Evolutionary conservation across 2,329 filamentous ascomycete genomes (phyloP), one percentile per base, ranked within the genome.

Genomic region (Neurospora sp.): DNA sequence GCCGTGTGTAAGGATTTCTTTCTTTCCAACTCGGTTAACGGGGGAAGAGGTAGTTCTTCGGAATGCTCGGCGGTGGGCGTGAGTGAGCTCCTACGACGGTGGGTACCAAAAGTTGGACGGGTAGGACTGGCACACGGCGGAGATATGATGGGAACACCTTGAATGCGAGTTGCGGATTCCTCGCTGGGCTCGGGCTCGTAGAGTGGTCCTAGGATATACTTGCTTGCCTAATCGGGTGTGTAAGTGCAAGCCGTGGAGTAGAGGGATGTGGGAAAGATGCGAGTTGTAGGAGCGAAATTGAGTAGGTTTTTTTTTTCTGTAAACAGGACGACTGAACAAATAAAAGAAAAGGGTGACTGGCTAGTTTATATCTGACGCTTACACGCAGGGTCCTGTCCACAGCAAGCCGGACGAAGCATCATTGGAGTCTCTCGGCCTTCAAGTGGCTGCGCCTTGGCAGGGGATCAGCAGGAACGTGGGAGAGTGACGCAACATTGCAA

Each of bases 201-300:
- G 72, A 93, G 82, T 73, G 91, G 91, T 75, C 91, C 89, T 73
- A 93, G 86, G 66, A 93, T 82, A 76, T 90, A 89, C 76, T 87
- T 85, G 68, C 84, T 82, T 62, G 90, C 89, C 90, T 92, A 76
- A 62, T 62, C 23, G 52, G 52, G 28, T n/a, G 23, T 62, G 13
- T 62, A 62, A 62, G 52, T 62, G 23, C 52, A 62, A 62, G 52
- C 52, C 52, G 52, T 33, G 52, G 15, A 62, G 52, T 62, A 17
- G 52, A n/a, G 23, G 46, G 46, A 28, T 28, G 46, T 1, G 11
- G 6, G 46, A 13, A 52, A 52, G 11, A 28, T 52, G 46, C 6
- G 46, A 52, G 46, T 15, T 23, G 46, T 23, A 28, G 46, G 19
- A 6, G 19, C 5, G 6, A 8, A 52, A 13, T 28, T 28, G 11